phyloP scores from a whole-genome alignment of 768 basidiomycete genomes.

The Lactarius hatsudake region DNA sequence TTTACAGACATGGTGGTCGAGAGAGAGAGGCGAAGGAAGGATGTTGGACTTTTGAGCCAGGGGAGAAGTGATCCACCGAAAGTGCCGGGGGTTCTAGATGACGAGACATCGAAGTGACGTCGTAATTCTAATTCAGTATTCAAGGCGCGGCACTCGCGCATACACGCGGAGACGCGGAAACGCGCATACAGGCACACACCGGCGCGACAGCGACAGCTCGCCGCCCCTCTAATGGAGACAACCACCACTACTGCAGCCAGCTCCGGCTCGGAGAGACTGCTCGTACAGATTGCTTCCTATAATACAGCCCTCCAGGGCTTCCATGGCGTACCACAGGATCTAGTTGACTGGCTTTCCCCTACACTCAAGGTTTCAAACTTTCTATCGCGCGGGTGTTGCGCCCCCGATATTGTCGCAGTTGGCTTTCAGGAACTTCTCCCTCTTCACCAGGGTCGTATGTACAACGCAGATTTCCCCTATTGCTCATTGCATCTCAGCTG shows the following conservation, averaged over 20 bases:
- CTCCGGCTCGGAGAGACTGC: conserved; percentile 36
- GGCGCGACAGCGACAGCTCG: too few species aligned
- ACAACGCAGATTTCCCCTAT: conserved; percentile 9
- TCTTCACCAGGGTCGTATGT: conserved; percentile 74
- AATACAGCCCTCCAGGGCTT: conserved; percentile 88
- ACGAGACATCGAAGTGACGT: not conserved
- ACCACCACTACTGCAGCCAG: conserved; percentile 8
- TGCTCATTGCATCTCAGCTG: conserved; percentile 11
- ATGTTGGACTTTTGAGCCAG: not conserved
- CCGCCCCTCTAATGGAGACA: not conserved
- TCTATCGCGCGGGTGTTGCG: conserved; percentile 57
- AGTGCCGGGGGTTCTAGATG: conserved; percentile 3
- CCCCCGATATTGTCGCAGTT: conserved; percentile 86
- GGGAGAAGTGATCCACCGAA: not conserved
- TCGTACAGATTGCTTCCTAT: conserved; percentile 84
- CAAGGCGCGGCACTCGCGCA: not conserved
- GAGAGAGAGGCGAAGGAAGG: not conserved
- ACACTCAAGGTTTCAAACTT: conserved; percentile 74
- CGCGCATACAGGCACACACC: conserved; percentile 1
- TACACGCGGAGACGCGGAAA: not conserved
- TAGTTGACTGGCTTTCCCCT: conserved; percentile 90
- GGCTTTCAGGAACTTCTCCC: conserved; percentile 94
- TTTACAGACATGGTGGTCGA: conserved; percentile 2
- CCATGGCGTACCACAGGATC: conserved; percentile 70
- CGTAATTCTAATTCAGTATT: not conserved